Percentiles rank a stretch among this genome's conserved stretches.
These are phyloP conservation scores for Leccinum arenicola DNA, from an alignment of 768 basidiomycete genomes.

Conservation along the genomic window DNA sequence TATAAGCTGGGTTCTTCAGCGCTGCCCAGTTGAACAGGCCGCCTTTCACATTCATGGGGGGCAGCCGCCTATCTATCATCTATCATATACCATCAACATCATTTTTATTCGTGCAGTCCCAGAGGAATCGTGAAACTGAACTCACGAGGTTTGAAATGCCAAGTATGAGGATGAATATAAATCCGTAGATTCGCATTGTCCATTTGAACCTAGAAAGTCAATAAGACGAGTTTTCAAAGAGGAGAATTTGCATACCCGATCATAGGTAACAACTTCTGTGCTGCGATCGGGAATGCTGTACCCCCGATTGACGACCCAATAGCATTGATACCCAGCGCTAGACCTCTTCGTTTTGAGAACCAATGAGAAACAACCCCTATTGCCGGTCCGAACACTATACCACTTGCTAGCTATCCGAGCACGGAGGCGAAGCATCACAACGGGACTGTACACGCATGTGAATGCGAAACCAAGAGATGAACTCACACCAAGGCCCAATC, in stretches of 20 bases:
- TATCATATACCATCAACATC: constrained; percentile 5
- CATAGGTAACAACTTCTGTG: constrained; percentile 49
- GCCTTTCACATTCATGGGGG: constrained; percentile 50
- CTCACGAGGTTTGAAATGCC: constrained; percentile 54
- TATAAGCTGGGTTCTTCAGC: constrained; percentile 47
- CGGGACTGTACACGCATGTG: not conserved
- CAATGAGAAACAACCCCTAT: constrained; percentile 65
- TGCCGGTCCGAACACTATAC: constrained; percentile 62
- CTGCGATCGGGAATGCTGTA: constrained; percentile 60
- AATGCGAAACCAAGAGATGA: not conserved
- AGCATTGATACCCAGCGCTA: constrained; percentile 63
- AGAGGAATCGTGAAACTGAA: constrained; percentile 1
- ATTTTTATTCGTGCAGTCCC: not conserved
- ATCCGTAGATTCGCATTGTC: constrained; percentile 71
- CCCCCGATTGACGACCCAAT: constrained; percentile 73
- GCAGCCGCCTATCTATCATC: constrained; percentile 46
- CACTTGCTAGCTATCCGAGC: constrained; percentile 37
- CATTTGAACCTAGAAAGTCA: constrained; percentile 55
- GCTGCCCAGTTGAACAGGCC: constrained; percentile 58
- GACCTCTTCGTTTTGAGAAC: constrained; percentile 58
- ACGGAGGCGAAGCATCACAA: not conserved
- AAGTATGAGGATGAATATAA: constrained; percentile 54
- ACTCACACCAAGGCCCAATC: constrained; percentile 63
- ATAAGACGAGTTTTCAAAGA: not conserved
- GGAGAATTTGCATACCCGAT: constrained; percentile 45